Conservation (phyloP, 192 early-diverging fungal species). For the Gigaspora rosea region DNA sequence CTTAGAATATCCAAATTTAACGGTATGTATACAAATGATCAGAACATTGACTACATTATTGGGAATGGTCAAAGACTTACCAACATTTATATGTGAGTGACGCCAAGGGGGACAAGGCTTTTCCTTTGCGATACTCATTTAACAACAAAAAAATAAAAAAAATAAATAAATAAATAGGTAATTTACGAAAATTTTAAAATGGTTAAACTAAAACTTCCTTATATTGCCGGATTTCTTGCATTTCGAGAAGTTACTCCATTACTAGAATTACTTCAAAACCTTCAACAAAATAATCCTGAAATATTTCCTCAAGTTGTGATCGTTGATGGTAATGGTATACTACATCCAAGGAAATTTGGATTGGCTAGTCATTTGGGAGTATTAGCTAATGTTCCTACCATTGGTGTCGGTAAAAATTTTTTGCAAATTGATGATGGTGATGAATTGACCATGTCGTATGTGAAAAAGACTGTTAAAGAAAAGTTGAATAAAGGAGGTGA, state of each 20-base stretch:
- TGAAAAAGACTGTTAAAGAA: conserved; percentile 53
- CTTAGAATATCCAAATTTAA: conserved; percentile 65
- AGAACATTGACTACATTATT: too few species aligned
- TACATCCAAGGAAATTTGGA: conserved; percentile 89
- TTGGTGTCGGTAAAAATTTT: conserved; percentile 92
- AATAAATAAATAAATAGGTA: conserved; percentile 40
- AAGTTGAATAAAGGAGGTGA: conserved; percentile 43
- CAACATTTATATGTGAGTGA: background rate
- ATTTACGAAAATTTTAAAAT: conserved; percentile 63
- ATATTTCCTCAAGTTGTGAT: conserved; percentile 77
- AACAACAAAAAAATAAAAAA: background rate
- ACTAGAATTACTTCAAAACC: conserved; percentile 50
- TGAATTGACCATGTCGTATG: conserved; percentile 47
- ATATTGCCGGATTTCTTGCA: conserved; percentile 89
- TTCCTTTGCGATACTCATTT: too few species aligned
- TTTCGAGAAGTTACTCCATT: conserved; percentile 82
- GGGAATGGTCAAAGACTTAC: background rate
- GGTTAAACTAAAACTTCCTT: conserved; percentile 72
- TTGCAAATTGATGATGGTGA: conserved; percentile 70
- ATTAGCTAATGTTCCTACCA: conserved; percentile 67
- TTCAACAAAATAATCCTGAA: conserved; percentile 53
- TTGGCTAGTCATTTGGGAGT: conserved; percentile 85
- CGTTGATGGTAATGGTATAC: conserved; percentile 85
- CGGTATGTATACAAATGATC: conserved; percentile 36
- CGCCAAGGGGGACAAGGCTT: too few species aligned